phyloP scores from a whole-genome alignment of 2,329 filamentous ascomycete species.

The Alternaria panax region DNA sequence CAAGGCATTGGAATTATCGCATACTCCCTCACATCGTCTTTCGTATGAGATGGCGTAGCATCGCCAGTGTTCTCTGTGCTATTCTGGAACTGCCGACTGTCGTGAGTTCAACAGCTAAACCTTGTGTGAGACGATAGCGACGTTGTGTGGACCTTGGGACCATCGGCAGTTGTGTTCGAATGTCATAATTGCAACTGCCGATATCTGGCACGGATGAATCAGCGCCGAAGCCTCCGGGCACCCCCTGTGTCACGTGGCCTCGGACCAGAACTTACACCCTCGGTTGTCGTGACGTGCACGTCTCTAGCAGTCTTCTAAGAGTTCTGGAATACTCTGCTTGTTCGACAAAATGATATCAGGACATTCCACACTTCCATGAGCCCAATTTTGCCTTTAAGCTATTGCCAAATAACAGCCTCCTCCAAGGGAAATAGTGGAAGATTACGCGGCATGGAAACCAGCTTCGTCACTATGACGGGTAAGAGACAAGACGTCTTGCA shows the following conservation, averaged over 20 bases:
- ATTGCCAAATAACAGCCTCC: too few species aligned
- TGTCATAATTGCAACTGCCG: conserved; percentile 28
- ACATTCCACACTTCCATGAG: not conserved
- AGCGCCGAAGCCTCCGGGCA: conserved; percentile 1
- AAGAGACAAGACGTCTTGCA: not conserved
- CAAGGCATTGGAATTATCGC: not conserved
- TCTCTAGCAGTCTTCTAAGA: not conserved
- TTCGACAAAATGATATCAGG: not conserved
- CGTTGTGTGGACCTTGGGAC: conserved; percentile 14
- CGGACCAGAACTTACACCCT: not conserved
- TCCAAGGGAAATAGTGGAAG: too few species aligned
- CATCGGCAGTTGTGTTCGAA: conserved; percentile 27
- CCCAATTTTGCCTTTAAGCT: too few species aligned
- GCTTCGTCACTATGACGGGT: not conserved
- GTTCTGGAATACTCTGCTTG: not conserved
- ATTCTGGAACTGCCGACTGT: conserved; percentile 28
- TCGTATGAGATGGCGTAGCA: not conserved
- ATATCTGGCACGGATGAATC: conserved; percentile 1
- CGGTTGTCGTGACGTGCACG: not conserved
- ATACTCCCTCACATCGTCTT: conserved; percentile 5
- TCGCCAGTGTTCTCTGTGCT: conserved; percentile 6
- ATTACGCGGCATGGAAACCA: not conserved
- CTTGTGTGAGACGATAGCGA: conserved; percentile 15
- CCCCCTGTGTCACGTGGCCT: conserved; percentile 10
- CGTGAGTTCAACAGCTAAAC: conserved; percentile 12